Conservation (phyloP, 2,329 filamentous ascomycete genomes). For the Fusarium tricinctum region DNA sequence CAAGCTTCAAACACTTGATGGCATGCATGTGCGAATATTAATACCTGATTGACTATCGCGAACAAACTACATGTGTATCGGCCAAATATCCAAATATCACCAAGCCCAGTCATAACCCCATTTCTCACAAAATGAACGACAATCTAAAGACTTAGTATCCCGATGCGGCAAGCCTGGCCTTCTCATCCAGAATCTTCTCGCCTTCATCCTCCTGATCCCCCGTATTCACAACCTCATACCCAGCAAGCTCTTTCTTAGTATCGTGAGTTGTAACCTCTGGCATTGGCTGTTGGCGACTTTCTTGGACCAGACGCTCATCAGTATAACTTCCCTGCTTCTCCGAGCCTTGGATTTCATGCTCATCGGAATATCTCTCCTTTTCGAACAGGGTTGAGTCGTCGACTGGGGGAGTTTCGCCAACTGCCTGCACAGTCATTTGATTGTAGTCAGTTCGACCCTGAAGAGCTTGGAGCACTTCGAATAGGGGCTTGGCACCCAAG, state of each 20-base stretch:
- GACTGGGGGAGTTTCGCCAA: conserved; percentile 44
- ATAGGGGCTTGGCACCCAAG: conserved; percentile 55
- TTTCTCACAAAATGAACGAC: background rate
- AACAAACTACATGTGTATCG: background rate
- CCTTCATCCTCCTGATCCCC: conserved; percentile 10
- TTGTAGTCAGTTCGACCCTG: conserved; percentile 53
- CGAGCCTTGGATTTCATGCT: background rate
- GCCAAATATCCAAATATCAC: background rate
- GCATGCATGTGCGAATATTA: background rate
- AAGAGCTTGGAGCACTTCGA: conserved; percentile 57
- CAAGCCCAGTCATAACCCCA: background rate
- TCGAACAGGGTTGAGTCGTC: conserved; percentile 41
- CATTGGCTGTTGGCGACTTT: background rate
- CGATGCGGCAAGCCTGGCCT: conserved; percentile 48
- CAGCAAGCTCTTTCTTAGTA: conserved; percentile 42
- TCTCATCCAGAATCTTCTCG: conserved; percentile 44
- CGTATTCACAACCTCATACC: conserved; percentile 29
- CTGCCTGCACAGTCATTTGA: conserved; percentile 47
- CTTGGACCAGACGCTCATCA: conserved; percentile 21
- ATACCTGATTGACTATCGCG: background rate
- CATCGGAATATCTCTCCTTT: conserved; percentile 50
- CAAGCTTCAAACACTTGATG: background rate
- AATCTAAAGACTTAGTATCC: conserved; percentile 25
- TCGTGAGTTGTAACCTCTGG: background rate
- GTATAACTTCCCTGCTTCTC: conserved; percentile 52